Percentiles rank a stretch among this genome's conserved stretches.
phyloP scores from a whole-genome alignment of 1,284 basidiomycete species.

The Apiotrichum akiyoshidainum region DNA sequence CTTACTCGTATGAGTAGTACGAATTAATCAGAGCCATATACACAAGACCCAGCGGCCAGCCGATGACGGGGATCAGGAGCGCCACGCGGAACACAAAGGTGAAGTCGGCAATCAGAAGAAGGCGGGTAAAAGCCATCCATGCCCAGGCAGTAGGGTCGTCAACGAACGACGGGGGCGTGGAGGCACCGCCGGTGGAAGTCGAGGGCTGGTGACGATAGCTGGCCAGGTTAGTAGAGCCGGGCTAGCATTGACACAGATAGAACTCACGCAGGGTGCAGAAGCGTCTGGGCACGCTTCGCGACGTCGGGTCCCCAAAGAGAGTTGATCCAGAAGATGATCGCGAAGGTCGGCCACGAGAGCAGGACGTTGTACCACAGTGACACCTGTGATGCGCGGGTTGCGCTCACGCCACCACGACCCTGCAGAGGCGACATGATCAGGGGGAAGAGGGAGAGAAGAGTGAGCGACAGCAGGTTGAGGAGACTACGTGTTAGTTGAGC shows the following conservation, averaged over 20 bases:
- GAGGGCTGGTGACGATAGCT: conserved; percentile 45
- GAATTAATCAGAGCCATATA: conserved; percentile 49
- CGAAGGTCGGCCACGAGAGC: conserved; percentile 48
- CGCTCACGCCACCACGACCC: conserved; percentile 1
- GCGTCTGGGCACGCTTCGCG: conserved; percentile 40
- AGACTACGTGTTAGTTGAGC: conserved; percentile 25
- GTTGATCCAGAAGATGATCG: conserved; percentile 49
- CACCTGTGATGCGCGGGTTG: conserved; percentile 26
- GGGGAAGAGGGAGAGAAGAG: conserved; percentile 44
- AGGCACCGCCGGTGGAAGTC: background rate
- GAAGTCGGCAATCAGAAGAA: conserved; percentile 48
- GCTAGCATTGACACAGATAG: background rate
- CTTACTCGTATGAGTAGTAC: conserved; percentile 51
- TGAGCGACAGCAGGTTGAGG: conserved; percentile 49
- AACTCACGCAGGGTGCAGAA: conserved; percentile 44
- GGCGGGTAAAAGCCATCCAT: conserved; percentile 34
- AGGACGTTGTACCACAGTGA: conserved; percentile 49
- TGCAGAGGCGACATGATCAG: conserved; percentile 39
- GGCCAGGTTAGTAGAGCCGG: background rate
- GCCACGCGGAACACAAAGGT: conserved; percentile 44
- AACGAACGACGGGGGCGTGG: conserved; percentile 6
- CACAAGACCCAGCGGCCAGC: conserved; percentile 28
- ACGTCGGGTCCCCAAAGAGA: conserved; percentile 47
- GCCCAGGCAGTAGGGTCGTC: conserved; percentile 23
- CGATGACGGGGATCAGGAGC: conserved; percentile 43